Evolutionary conservation across 2,329 filamentous ascomycete species (phyloP), one percentile per base, ranked within the genome.

Genomic region (Camptophora hylomeconis): DNA sequence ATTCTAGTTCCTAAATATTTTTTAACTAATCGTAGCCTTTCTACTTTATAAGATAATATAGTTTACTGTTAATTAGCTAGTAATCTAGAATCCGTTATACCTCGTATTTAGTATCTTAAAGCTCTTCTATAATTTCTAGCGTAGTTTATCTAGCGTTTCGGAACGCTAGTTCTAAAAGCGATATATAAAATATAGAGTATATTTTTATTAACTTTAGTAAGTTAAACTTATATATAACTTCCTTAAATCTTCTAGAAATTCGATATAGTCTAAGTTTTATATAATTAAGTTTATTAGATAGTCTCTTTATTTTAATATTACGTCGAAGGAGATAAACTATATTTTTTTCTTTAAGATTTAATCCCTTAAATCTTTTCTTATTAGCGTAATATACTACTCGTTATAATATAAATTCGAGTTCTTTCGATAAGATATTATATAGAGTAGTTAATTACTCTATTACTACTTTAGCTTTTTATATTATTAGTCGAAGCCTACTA

Each of bases 221-320:
- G 5, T 20, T 8, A 8, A 12, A 10, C 8, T 28, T 28, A 12
- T 20, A 11, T 21, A 12, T 12, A 7, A 28, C 26, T 28, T 20
- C 16, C 16, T 17, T 19, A 11, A 15, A 20, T 28, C 12, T 28
- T 12, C 21, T 20, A 16, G 19, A 20, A 28, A 28, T 12, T 28
- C 17, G 5, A 17, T 20, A 28, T 8, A 20, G 16, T 28, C 26
- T 12, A 19, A 28, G 15, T 20, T 28, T 28, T 5, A 18, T 28
- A 12, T 28, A 21, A 20, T 28, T 18, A 5, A 28, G 26, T 20
- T 28, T 28, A 7, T 12, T 12, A 12, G 16, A 20, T 19, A 20
- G 26, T 28, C 26, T 13, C 14, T 28, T 10, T 28, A 20, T 28
- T 28, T 28, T 28, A 5, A 28, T 28, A 17, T 28, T 28, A 20